These are phyloP conservation scores for Ustilago trichophora DNA, from an alignment of 1,284 basidiomycete species.

Conservation along the genomic window DNA sequence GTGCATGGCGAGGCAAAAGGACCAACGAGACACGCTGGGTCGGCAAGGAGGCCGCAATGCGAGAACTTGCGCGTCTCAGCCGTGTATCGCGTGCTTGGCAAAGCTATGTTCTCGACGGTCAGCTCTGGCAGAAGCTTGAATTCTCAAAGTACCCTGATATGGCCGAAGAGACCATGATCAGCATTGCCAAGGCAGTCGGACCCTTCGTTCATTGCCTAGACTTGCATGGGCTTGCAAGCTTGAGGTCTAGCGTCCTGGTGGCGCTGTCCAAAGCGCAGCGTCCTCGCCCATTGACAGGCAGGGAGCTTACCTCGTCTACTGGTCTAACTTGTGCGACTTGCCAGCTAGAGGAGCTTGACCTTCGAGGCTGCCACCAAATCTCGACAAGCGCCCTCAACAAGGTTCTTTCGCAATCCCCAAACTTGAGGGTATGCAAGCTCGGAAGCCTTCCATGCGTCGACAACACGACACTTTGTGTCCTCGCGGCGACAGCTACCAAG, in stretches of 20 bases:
- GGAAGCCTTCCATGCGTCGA: constrained; percentile 77
- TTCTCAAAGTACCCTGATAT: constrained; percentile 71
- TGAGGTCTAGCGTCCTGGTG: constrained; percentile 65
- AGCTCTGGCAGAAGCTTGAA: constrained; percentile 75
- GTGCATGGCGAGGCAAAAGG: constrained; percentile 27
- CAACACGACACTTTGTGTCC: constrained; percentile 76
- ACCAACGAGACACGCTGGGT: constrained; percentile 31
- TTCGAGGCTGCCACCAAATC: constrained; percentile 78
- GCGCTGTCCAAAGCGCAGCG: constrained; percentile 31
- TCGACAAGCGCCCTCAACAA: constrained; percentile 75
- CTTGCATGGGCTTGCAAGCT: constrained; percentile 74
- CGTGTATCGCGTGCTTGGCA: constrained; percentile 87
- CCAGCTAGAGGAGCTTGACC: constrained; percentile 71
- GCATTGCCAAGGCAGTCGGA: constrained; percentile 66
- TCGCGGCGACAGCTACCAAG: constrained; percentile 72
- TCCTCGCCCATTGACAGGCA: constrained; percentile 3
- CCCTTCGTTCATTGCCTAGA: constrained; percentile 76
- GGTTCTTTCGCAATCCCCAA: constrained; percentile 76
- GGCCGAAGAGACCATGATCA: constrained; percentile 30
- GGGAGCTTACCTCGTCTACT: constrained; percentile 4
- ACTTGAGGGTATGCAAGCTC: constrained; percentile 73
- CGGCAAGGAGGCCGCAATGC: constrained; percentile 26
- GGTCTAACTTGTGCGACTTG: constrained; percentile 5
- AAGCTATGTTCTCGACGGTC: constrained; percentile 81
- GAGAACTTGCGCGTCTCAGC: constrained; percentile 41